Conservation (phyloP, 148 eudicot genomes). For the Arbutus unedo region DNA sequence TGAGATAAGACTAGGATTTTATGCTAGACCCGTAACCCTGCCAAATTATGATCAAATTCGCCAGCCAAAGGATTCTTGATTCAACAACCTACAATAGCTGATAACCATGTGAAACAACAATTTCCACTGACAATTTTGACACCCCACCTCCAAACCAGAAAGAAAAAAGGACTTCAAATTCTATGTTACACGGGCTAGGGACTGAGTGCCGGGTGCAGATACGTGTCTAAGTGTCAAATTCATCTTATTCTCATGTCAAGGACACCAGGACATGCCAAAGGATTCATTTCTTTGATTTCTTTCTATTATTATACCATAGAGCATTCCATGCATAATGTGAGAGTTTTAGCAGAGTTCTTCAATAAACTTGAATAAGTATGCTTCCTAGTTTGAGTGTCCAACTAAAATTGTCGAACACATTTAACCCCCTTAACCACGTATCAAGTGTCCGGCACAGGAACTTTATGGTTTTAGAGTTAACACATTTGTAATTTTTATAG, state of each 20-base stretch:
- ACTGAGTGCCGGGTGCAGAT: not conserved
- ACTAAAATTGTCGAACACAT: not conserved
- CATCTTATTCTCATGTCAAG: not conserved
- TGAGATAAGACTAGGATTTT: not conserved
- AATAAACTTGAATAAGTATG: not conserved
- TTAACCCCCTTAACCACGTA: not conserved
- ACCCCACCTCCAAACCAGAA: not conserved
- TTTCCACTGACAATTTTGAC: not conserved
- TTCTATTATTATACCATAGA: not conserved
- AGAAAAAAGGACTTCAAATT: not conserved
- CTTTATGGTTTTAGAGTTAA: not conserved
- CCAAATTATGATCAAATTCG: not conserved
- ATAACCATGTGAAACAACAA: not conserved
- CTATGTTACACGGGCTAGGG: not conserved
- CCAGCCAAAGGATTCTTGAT: not conserved
- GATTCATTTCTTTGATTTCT: not conserved
- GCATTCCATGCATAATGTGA: no score
- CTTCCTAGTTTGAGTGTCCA: not conserved
- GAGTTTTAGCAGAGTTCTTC: not conserved
- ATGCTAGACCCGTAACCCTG: not conserved
- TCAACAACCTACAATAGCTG: not conserved
- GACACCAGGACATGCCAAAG: not conserved
- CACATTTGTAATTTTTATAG: not conserved
- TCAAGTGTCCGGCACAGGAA: not conserved
- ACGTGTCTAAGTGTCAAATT: not conserved